Conservation (phyloP, 2,329 filamentous ascomycete species). For the Colletotrichum destructivum region DNA sequence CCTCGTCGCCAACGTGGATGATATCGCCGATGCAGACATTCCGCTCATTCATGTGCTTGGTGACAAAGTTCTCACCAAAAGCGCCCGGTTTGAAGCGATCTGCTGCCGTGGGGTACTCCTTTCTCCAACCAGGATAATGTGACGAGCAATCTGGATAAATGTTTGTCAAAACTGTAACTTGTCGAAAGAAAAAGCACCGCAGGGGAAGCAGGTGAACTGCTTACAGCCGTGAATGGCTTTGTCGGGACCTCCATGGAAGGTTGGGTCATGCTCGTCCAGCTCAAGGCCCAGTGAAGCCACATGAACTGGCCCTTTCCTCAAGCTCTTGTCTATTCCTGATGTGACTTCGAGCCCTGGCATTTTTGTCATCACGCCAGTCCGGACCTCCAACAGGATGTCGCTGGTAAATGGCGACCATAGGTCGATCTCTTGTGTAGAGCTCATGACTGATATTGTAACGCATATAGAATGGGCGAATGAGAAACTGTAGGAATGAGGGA, state of each 20-base stretch:
- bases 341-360: slow-evolving; percentile 66
- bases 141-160: slow-evolving; percentile 66
- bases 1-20: slow-evolving; percentile 64
- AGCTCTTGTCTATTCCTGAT: slow-evolving; percentile 71
- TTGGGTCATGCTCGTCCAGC: slow-evolving; percentile 73
- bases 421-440: slow-evolving; percentile 49
- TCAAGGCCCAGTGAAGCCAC: slow-evolving; percentile 67
- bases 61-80: slow-evolving; percentile 77
- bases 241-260: slow-evolving; percentile 74
- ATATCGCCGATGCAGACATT: slow-evolving; percentile 78
- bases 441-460: slow-evolving; percentile 26
- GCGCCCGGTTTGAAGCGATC: slow-evolving; percentile 69
- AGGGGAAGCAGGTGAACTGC: slow-evolving; percentile 44
- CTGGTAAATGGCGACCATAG: slow-evolving; percentile 59
- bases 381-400: slow-evolving; percentile 70
- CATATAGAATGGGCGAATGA: too few relatives aligned
- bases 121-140: slow-evolving; percentile 71
- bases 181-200: neutral
- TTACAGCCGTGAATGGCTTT: slow-evolving; percentile 74
- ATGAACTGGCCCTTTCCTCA: slow-evolving; percentile 59
- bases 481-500: too few relatives aligned
- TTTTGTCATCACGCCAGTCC: slow-evolving; percentile 69
- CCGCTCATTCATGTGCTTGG: slow-evolving; percentile 70
- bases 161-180: neutral
- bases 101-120: slow-evolving; percentile 66